A percentile compares a stretch with the other conserved stretches of the same genome.
phyloP scores from a whole-genome alignment of 2,329 filamentous ascomycete species.

The Neurospora sp. region DNA sequence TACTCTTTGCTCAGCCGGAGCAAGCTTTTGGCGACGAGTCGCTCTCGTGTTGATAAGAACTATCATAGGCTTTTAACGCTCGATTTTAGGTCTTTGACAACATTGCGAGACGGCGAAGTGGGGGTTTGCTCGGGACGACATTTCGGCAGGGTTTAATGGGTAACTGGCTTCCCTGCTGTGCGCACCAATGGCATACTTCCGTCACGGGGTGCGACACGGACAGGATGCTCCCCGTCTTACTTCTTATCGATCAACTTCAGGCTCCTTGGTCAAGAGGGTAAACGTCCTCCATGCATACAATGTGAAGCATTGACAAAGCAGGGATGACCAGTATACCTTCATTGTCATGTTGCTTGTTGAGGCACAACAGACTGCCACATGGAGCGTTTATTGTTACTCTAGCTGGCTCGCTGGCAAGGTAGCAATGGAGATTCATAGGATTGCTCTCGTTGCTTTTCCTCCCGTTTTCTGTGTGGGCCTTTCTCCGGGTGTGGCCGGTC shows the following conservation, averaged over 20 bases:
- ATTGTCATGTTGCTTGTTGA: background rate
- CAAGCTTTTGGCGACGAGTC: background rate
- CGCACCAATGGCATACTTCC: background rate
- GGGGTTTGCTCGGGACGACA: background rate
- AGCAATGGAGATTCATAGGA: background rate
- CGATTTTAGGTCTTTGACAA: background rate
- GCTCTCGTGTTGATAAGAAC: background rate
- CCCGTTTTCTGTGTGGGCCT: background rate
- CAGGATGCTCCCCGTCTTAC: background rate
- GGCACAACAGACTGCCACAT: background rate
- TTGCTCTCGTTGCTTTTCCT: background rate
- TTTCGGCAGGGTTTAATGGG: background rate
- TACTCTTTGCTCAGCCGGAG: background rate
- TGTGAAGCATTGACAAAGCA: background rate
- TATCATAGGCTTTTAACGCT: background rate
- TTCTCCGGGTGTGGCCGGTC: background rate
- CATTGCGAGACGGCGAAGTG: background rate
- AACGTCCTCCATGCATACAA: background rate
- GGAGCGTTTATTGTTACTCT: background rate
- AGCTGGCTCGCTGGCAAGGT: background rate
- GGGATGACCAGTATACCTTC: background rate
- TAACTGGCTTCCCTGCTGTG: background rate
- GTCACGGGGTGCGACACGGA: background rate
- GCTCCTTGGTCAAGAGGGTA: background rate
- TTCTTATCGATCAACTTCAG: background rate